Evolutionary conservation across 192 early-diverging fungal species (phyloP), one percentile per base, ranked within the genome.

Genomic region (Funneliformis geosporum): DNA sequence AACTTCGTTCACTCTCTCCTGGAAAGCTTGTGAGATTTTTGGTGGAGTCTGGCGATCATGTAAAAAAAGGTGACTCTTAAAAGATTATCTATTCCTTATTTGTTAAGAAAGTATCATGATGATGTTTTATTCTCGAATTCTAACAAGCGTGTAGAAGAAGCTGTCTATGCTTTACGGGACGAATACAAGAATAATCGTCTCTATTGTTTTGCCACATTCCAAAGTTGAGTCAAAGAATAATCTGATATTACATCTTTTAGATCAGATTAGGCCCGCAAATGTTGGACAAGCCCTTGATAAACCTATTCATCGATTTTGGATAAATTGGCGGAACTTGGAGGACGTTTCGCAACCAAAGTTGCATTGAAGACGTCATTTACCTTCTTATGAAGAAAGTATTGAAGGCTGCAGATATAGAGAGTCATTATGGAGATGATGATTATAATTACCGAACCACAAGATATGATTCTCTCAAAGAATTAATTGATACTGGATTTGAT

Each of bases 1-100:
- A 98, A 86, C 86, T 99, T 65, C 91, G 98, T 42, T 94, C 93
- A 43, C 97, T 96, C 61, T 97, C 96, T 40, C 96, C 98, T 2
- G 98, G 98, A 59, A 99, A 99, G 86, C 92, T 99, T 78, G 95
- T 98, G 39, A 91, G 96, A 23, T 94, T 93, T 82, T 85, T 99
- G 60, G 90, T 97, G n/a, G 95, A 98, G 42, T 95, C 96, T 55
- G 97, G 97, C 61, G 92, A 90, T 76, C 98, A 98, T 79, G 89
- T 99, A 75, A 91, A 92, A 33, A 82, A 90, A 42, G 95, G 95
- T 61, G 93, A 98, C 79, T 94, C 95, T 4, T 98, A 94, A 93
- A 96, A 66, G 95, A n/a, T n/a, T n/a, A n/a, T n/a, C n/a, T n/a
- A n/a, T n/a, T n/a, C n/a, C n/a, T n/a, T n/a, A n/a, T n/a, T n/a